Base-by-base conservation (phyloP, 192 early-diverging fungal species). In the Backusella tuberculispora region DNA sequence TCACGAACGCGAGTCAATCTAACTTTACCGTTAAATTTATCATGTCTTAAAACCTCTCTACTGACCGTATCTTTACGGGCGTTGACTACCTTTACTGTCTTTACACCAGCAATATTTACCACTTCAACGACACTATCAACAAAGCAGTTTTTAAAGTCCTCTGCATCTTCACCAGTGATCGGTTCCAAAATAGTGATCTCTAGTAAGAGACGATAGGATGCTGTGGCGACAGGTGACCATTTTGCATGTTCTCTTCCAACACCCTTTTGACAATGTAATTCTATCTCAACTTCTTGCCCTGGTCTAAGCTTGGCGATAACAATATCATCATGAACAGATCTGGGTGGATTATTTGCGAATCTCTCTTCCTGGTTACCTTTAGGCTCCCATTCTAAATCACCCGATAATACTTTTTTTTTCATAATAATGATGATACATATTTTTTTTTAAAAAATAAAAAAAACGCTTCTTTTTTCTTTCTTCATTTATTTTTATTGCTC, bases 221-320 rank as follows among this genome's bases (percentile, higher is more conserved):
- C 97, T 3, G 96, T 97, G 4, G 94, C 95, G 78, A 98, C 96
- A 10, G 98, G 98, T 5, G 96, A 98, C 87, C 92, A 98, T 75
- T 99, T 99, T 72, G 97, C 96, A 69, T 99, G 98, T 74, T 98
- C 96, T 80, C 94, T 91, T 41, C 96, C 98, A 63, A 95, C 86
- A 17, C 98, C 97, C 85, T 98, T 97, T 43, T 89, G 87, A 77
- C 92, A 94, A 79, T 98, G 97, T 67, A 95, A 73, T 76, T 95
- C 95, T 66, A 94, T 81, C 44, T 89, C 84, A 45, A 99, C 91
- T 48, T 89, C 81, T 75, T 99, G 95, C 21, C 95, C 96, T 6
- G 97, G 97, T 34, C 96, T 86, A 75, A 98, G 80, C 84, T 99
- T 98, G 34, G 94, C 91, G 47, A 99, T 83, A 14, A 99, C 84